Conservation (phyloP, 2,329 filamentous ascomycete species). For the Colletotrichum sidae region DNA sequence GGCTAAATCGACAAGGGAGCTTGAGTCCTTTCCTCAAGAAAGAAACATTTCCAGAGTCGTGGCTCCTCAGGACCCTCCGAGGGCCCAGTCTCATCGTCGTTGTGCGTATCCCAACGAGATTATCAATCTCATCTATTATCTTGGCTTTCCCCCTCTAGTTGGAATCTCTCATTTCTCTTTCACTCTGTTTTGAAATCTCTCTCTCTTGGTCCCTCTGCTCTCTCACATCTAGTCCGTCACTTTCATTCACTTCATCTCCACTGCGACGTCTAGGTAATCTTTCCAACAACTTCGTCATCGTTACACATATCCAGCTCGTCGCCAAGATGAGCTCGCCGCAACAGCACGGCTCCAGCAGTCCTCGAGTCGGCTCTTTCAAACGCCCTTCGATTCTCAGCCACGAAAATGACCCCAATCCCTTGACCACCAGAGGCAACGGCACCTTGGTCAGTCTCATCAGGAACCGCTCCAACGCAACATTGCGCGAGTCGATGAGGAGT, state of each 20-base stretch:
- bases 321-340: slow-evolving; percentile 31
- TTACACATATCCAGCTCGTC: slow-evolving; percentile 5
- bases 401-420: slow-evolving; percentile 63
- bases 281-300: not conserved
- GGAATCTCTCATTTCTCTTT: slow-evolving; percentile 18
- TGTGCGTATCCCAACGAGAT: slow-evolving; percentile 16
- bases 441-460: slow-evolving; percentile 50
- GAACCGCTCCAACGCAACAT: slow-evolving; percentile 57
- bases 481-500: slow-evolving; percentile 37
- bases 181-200: not conserved
- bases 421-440: slow-evolving; percentile 55
- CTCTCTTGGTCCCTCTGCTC: not conserved
- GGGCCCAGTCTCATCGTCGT: slow-evolving; percentile 24
- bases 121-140: slow-evolving; percentile 37
- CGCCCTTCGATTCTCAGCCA: slow-evolving; percentile 45
- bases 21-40: too few species aligned
- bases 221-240: not conserved
- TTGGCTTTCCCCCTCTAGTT: slow-evolving; percentile 30
- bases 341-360: slow-evolving; percentile 30
- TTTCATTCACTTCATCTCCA: not conserved
- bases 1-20: too few species aligned
- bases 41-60: not conserved
- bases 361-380: slow-evolving; percentile 38
- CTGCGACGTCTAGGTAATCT: too few species aligned
- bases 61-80: slow-evolving; percentile 24